These are phyloP conservation scores for Tolypocladium guangdongense DNA, from an alignment of 2,329 filamentous ascomycete species.

Conservation along the genomic window DNA sequence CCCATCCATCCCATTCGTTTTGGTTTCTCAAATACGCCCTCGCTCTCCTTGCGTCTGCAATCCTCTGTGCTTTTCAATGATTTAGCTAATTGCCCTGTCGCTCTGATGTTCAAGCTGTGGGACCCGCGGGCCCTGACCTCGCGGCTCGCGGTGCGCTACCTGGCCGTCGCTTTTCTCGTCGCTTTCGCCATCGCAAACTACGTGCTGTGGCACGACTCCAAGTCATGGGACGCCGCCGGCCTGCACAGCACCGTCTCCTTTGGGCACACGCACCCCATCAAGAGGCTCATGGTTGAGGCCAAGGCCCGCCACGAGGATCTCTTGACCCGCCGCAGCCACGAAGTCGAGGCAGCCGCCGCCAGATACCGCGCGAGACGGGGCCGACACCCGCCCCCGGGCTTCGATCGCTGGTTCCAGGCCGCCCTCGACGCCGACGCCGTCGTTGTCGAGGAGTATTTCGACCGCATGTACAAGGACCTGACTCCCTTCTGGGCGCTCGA, in stretches of 20 bases:
- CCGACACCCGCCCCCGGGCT: slow-evolving; percentile 53
- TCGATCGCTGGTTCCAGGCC: slow-evolving; percentile 47
- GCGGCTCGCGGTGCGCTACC: slow-evolving; percentile 17
- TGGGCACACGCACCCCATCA: slow-evolving; percentile 35
- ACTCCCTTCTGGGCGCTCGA: slow-evolving; percentile 49
- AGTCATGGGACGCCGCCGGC: slow-evolving; percentile 13
- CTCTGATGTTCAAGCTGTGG: slow-evolving; percentile 3
- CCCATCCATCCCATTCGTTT: not conserved
- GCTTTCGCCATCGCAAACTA: slow-evolving; percentile 17
- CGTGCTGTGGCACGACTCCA: slow-evolving; percentile 17
- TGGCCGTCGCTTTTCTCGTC: slow-evolving; percentile 13
- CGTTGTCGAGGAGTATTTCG: slow-evolving; percentile 52
- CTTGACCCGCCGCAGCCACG: slow-evolving; percentile 33
- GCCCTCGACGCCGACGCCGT: slow-evolving; percentile 40
- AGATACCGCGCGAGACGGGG: slow-evolving; percentile 46
- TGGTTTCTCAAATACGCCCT: too few relatives aligned
- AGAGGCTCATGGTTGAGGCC: slow-evolving; percentile 35
- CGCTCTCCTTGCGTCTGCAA: not conserved
- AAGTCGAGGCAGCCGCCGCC: slow-evolving; percentile 39
- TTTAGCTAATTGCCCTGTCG: not conserved
- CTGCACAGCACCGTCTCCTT: slow-evolving; percentile 10
- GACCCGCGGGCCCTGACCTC: slow-evolving; percentile 11
- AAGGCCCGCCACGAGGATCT: slow-evolving; percentile 29
- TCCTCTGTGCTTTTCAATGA: not conserved
- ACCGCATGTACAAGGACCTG: slow-evolving; percentile 53